These are phyloP conservation scores for Lichtheimia hyalospora DNA, from an alignment of 371 early-diverging fungal genomes.

Conservation along the genomic window DNA sequence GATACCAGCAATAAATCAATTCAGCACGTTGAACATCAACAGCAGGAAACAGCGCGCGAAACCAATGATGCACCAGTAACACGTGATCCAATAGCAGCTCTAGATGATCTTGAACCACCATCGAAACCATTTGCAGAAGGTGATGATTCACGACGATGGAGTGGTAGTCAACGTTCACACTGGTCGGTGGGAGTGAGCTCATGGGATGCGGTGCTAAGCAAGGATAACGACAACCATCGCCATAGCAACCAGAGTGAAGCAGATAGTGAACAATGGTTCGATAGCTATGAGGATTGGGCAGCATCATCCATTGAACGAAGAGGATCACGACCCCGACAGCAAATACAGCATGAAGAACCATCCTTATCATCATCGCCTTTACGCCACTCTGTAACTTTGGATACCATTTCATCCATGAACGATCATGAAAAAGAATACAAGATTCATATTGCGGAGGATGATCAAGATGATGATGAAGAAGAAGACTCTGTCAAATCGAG, in stretches of 20 bases:
- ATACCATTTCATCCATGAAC: not conserved
- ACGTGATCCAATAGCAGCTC: not conserved
- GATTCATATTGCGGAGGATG: not conserved
- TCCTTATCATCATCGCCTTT: not conserved
- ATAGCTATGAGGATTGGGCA: slow-evolving; percentile 16
- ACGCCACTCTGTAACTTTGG: not conserved
- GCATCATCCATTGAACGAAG: not conserved
- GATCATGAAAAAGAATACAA: not conserved
- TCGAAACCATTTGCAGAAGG: slow-evolving; percentile 1
- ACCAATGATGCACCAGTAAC: no score
- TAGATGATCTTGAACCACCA: not conserved
- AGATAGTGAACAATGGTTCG: slow-evolving; percentile 19
- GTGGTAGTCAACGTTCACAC: slow-evolving; percentile 35
- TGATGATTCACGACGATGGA: slow-evolving; percentile 19
- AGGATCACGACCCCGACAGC: not conserved
- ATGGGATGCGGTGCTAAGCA: slow-evolving; percentile 17
- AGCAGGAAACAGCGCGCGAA: not conserved
- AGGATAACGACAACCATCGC: slow-evolving; percentile 7
- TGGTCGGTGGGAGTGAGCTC: slow-evolving; percentile 33
- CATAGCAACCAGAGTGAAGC: slow-evolving; percentile 10
- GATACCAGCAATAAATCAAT: no score
- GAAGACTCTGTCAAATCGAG: slow-evolving; percentile 13
- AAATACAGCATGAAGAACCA: not conserved
- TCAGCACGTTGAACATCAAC: not conserved
- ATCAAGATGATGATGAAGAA: not conserved